These are phyloP conservation scores for Priceomyces haplophilus DNA, from an alignment of 805 yeast species.

Conservation along the genomic window DNA sequence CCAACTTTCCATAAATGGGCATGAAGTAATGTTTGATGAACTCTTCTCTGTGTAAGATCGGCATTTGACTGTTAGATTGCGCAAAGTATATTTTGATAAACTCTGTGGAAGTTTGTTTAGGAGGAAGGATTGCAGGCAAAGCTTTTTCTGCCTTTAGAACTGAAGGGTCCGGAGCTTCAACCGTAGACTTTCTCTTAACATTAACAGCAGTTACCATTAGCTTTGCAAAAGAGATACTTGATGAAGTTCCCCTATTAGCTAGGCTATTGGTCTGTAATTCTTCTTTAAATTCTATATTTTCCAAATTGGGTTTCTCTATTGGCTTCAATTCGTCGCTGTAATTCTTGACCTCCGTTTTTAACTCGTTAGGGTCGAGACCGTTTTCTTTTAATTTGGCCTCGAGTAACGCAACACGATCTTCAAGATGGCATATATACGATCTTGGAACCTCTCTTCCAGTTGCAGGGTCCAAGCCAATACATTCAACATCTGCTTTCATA, in stretches of 20 bases:
- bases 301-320: background rate
- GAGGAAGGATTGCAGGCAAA: slow-evolving; percentile 56
- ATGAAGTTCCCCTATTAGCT: slow-evolving; percentile 2
- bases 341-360: background rate
- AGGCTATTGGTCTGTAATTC: background rate
- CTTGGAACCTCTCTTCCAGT: slow-evolving; percentile 86
- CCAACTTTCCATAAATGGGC: slow-evolving; percentile 75
- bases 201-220: slow-evolving; percentile 76
- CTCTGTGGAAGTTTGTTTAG: slow-evolving; percentile 66
- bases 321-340: background rate
- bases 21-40: slow-evolving; percentile 64
- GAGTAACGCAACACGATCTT: slow-evolving; percentile 57
- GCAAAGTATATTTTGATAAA: slow-evolving; percentile 66
- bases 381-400: slow-evolving; percentile 46
- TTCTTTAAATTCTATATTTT: background rate
- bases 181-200: slow-evolving; percentile 29
- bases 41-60: slow-evolving; percentile 77
- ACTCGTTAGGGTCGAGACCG: slow-evolving; percentile 26
- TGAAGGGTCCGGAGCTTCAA: slow-evolving; percentile 24
- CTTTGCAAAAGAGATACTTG: slow-evolving; percentile 65
- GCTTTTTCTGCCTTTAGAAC: slow-evolving; percentile 15
- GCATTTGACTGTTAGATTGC: slow-evolving; percentile 79
- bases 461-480: slow-evolving; percentile 83
- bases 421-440: slow-evolving; percentile 70
- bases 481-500: slow-evolving; percentile 61